A percentile compares a stretch with the other conserved stretches of the same genome.
These are phyloP conservation scores for Ormosia emarginata DNA, from an alignment of 306 rosid species.

Conservation along the genomic window DNA sequence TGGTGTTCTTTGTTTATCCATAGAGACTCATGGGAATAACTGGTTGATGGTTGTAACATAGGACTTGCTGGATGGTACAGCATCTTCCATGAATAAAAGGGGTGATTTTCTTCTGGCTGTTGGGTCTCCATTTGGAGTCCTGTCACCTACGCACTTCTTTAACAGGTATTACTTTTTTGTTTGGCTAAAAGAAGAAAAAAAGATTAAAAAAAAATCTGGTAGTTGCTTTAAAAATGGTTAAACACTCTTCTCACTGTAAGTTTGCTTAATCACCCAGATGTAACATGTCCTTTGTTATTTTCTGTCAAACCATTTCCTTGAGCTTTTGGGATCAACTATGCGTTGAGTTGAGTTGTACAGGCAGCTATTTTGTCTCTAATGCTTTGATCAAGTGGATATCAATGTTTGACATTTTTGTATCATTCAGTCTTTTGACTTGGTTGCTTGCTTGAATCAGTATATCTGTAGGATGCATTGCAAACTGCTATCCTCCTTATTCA, in stretches of 20 bases:
- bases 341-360: conserved; percentile 2
- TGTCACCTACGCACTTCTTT: conserved; percentile 87
- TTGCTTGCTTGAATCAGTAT: conserved; percentile 57
- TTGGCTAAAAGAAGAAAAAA: neutral
- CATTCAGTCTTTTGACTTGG: conserved; percentile 29
- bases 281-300: neutral
- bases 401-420: conserved; percentile 7
- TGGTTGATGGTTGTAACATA: conserved; percentile 29
- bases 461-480: conserved; percentile 81
- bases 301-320: neutral
- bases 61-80: conserved; percentile 48
- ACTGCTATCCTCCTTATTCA: conserved; percentile 78
- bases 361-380: neutral
- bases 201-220: neutral
- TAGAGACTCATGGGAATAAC: conserved; percentile 24
- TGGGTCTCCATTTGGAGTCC: conserved; percentile 95
- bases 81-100: conserved; percentile 59
- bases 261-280: neutral
- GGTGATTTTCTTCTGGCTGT: conserved; percentile 82
- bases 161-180: conserved; percentile 54
- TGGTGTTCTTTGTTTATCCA: conserved; percentile 13
- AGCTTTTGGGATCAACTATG: neutral
- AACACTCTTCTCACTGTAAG: neutral
- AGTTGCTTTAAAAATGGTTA: conserved; percentile 15
- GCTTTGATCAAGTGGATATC: conserved; percentile 2